Conservation (phyloP, 1,139 yeast species). For the Geotrichum siamense region DNA sequence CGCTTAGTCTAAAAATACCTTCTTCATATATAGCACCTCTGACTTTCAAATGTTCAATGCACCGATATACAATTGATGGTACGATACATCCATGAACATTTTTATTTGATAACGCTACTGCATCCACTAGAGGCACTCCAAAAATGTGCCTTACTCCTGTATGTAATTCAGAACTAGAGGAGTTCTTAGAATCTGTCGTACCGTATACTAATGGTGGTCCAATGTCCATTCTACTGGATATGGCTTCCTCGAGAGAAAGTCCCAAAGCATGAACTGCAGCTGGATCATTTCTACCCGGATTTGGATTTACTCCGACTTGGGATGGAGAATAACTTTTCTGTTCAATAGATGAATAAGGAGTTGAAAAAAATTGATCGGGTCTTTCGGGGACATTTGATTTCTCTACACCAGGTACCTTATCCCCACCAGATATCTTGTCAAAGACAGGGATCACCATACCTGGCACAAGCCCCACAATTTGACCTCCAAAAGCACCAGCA, state of each 20-base stretch:
- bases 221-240: slow-evolving; percentile 4
- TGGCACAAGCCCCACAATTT: no score
- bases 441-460: background rate
- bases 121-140: slow-evolving; percentile 56
- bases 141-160: slow-evolving; percentile 38
- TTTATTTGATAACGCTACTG: slow-evolving; percentile 45
- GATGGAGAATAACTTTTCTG: slow-evolving; percentile 11
- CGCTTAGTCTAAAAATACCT: slow-evolving; percentile 86
- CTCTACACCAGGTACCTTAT: background rate
- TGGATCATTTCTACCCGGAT: slow-evolving; percentile 10
- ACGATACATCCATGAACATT: slow-evolving; percentile 36
- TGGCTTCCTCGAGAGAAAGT: slow-evolving; percentile 14
- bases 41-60: slow-evolving; percentile 59
- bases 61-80: slow-evolving; percentile 74
- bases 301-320: slow-evolving; percentile 10
- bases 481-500: no score
- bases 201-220: background rate
- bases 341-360: slow-evolving; percentile 19
- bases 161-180: background rate
- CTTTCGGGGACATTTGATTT: slow-evolving; percentile 6
- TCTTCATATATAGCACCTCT: slow-evolving; percentile 76
- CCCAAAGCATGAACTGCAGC: slow-evolving; percentile 15
- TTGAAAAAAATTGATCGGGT: slow-evolving; percentile 17
- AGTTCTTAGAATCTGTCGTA: background rate
- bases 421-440: background rate